These are phyloP conservation scores for Galeopsis tetrahit DNA, from an alignment of 257 asterid species.

Conservation along the genomic window DNA sequence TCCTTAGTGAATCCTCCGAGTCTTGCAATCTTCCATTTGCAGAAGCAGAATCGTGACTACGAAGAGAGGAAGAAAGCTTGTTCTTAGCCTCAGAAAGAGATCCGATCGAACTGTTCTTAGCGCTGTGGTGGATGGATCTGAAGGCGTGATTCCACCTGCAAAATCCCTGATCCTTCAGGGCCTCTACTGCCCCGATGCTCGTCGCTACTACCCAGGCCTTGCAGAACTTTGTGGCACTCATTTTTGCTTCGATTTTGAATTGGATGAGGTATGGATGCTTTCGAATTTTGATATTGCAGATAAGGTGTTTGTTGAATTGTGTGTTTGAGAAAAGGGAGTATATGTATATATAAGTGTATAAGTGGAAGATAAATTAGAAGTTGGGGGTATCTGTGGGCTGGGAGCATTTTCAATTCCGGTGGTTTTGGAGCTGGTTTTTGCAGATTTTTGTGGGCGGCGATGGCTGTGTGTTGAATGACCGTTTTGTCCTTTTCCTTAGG, in stretches of 20 bases:
- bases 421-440: not conserved
- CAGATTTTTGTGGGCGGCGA: not conserved
- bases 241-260: not conserved
- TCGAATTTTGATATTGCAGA: not conserved
- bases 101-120: not conserved
- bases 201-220: slow-evolving; percentile 27
- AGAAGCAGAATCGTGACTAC: not conserved
- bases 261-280: not conserved
- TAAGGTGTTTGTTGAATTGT: slow-evolving; percentile 9
- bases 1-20: not conserved
- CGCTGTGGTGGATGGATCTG: slow-evolving; percentile 16
- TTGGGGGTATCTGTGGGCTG: not conserved
- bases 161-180: slow-evolving; percentile 32
- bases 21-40: not conserved
- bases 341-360: not conserved
- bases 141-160: slow-evolving; percentile 34
- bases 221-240: slow-evolving; percentile 23
- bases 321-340: not conserved
- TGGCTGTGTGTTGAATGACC: not conserved
- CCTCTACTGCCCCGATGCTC: slow-evolving; percentile 32
- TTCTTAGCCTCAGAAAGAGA: slow-evolving; percentile 15
- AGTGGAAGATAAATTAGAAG: not conserved
- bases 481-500: not conserved
- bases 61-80: not conserved
- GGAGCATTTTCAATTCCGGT: not conserved